Evolutionary conservation across 148 eudicot species (phyloP), one percentile per base, ranked within the genome.

Genomic region (Rhododendron ferrugineum): DNA sequence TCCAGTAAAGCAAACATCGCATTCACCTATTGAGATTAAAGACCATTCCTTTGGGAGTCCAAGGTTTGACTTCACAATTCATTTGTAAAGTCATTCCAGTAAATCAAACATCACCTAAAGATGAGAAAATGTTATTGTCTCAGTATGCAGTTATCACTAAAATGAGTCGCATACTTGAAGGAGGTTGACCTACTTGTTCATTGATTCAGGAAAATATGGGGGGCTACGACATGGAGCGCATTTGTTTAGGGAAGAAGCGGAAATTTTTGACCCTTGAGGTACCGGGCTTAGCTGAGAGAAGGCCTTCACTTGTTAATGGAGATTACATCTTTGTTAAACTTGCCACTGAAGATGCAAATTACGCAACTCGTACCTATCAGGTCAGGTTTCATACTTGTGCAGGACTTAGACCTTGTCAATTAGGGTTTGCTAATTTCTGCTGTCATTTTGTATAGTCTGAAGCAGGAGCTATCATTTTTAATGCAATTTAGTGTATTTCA

Each of bases 281-380:
- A 64, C 96, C 94, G 34, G 99, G 99, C 79, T 87, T 96, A 82
- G 99, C 99, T 62, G 99, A 96, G 90, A 92, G 87, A 89, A 89
- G 99, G 80, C 99, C 99, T 83, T 96, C 99, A 49, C 94, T 96
- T 88, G 98, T 95, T 80, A 86, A 83, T 86, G 94, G 97, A 56
- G 99, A 96, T 89, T 26, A 2, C 2, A 81, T 72, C 66, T 87
- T 93, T 89, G 97, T 88, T 78, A 90, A 87, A 86, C 91, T 92
- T 87, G 85, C 88, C 40, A 40, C 88, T 50, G 91, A 79, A 81
- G 79, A 83, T 88, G 84, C 79, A 30, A 82, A 87, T 84, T 84
- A 84, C 54, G 4, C 32, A 30, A 72, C 72, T 54, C 49, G 34
- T 32, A 84, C 89, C 42, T 96, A 89, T 89, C 93, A 93, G 97